These are phyloP conservation scores for Entomortierella parvispora DNA, from an alignment of 192 early-diverging fungal species.

Conservation along the genomic window DNA sequence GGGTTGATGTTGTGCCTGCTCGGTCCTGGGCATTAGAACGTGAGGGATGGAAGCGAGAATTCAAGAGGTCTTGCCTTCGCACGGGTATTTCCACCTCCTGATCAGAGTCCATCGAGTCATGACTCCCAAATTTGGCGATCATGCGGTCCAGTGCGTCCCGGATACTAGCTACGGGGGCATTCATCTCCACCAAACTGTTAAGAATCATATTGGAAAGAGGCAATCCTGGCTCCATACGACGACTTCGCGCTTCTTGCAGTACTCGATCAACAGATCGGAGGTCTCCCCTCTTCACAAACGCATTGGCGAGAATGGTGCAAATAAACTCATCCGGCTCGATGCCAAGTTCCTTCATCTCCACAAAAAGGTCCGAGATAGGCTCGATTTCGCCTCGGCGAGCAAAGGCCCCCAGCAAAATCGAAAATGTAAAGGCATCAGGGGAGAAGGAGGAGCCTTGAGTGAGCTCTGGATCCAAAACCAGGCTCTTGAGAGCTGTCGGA, in stretches of 20 bases:
- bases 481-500: conserved; percentile 4
- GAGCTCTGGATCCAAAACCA: conserved; percentile 14
- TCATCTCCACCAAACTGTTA: conserved; percentile 26
- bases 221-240: conserved; percentile 21
- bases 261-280: conserved; percentile 37
- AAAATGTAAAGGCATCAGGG: conserved; percentile 34
- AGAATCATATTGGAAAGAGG: conserved; percentile 27
- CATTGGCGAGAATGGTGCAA: conserved; percentile 31
- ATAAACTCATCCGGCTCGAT: conserved; percentile 34
- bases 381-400: conserved; percentile 40
- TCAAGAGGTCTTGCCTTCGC: background rate
- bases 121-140: background rate
- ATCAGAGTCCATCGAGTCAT: background rate
- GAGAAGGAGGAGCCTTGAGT: conserved; percentile 3
- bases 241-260: conserved; percentile 20
- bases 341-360: conserved; percentile 24
- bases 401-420: conserved; percentile 39
- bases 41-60: no score
- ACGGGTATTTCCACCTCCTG: conserved; percentile 22
- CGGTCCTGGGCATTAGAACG: no score
- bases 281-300: conserved; percentile 38
- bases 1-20: no score
- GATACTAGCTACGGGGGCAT: conserved; percentile 16
- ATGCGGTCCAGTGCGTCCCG: conserved; percentile 25
- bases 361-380: conserved; percentile 37